A percentile compares a stretch with the other conserved stretches of the same genome.
phyloP scores from a whole-genome alignment of 1,284 basidiomycete genomes.

The Abortiporus biennis region DNA sequence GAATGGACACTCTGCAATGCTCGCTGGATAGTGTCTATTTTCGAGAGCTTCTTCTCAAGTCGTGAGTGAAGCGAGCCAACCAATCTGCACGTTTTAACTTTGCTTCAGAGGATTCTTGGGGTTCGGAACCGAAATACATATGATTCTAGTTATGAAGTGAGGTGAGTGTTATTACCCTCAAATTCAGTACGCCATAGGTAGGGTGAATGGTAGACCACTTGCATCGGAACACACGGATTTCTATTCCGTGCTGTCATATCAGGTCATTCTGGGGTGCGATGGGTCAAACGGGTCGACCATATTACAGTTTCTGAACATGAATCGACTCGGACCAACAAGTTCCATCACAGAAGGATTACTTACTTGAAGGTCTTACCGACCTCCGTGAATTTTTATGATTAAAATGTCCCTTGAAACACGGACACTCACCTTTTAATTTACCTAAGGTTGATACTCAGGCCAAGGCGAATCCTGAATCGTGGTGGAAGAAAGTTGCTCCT shows the following conservation, averaged over 20 bases:
- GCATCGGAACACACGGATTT: conserved; percentile 59
- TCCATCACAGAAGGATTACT: conserved; percentile 66
- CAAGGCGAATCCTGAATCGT: conserved; percentile 28
- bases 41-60: conserved; percentile 43
- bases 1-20: conserved; percentile 59
- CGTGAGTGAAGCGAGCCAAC: conserved; percentile 29
- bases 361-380: conserved; percentile 58
- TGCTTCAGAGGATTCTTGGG: conserved; percentile 49
- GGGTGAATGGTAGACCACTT: conserved; percentile 64
- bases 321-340: conserved; percentile 58
- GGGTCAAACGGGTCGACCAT: conserved; percentile 74
- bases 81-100: conserved; percentile 52
- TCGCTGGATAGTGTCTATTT: conserved; percentile 53
- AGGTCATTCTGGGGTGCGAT: conserved; percentile 65
- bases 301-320: conserved; percentile 47
- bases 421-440: too few relatives aligned
- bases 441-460: conserved; percentile 22
- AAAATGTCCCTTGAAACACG: too few relatives aligned
- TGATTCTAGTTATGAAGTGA: conserved; percentile 53
- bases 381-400: conserved; percentile 28
- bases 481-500: conserved; percentile 42
- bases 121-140: too few relatives aligned
- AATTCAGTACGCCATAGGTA: too few relatives aligned
- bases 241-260: conserved; percentile 66
- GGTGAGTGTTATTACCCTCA: too few relatives aligned